These are phyloP conservation scores for Cenchrus fungigraminus DNA, from an alignment of 176 grass and related monocot species.

Conservation along the genomic window DNA sequence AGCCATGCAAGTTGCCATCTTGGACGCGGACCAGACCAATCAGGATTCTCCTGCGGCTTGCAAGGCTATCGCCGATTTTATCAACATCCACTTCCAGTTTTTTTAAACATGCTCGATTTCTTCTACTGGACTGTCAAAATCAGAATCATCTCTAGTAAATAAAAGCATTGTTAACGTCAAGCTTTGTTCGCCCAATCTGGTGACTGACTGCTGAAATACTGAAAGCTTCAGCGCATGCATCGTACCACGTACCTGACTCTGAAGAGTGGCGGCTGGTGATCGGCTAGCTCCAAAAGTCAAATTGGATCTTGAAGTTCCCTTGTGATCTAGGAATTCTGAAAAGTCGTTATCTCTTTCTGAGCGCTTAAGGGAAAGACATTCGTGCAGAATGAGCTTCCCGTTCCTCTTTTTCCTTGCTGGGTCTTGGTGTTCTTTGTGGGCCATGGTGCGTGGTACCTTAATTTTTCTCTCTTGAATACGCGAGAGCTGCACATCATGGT, in stretches of 20 bases:
- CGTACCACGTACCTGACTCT: background rate
- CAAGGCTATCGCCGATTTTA: background rate
- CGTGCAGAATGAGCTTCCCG: constrained; percentile 1
- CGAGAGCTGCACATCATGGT: no score
- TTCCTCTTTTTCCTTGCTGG: background rate
- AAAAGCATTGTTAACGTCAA: background rate
- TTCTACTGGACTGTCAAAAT: background rate
- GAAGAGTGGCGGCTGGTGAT: background rate
- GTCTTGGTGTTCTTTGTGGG: background rate
- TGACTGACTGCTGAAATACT: background rate
- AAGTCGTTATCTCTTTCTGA: background rate
- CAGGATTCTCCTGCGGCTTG: background rate
- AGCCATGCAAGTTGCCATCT: constrained; percentile 4
- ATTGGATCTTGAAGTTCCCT: background rate
- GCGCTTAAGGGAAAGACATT: background rate
- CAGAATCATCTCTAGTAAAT: background rate
- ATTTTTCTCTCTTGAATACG: no score
- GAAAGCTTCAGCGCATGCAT: background rate
- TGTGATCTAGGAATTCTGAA: background rate
- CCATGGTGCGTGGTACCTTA: background rate
- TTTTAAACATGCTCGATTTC: background rate
- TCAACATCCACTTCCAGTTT: background rate
- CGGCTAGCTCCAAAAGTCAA: background rate
- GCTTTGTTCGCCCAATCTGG: background rate
- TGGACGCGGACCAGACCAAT: background rate